Evolutionary conservation across 2,329 filamentous ascomycete genomes (phyloP).

Genomic region (Fusarium pininemorale): DNA sequence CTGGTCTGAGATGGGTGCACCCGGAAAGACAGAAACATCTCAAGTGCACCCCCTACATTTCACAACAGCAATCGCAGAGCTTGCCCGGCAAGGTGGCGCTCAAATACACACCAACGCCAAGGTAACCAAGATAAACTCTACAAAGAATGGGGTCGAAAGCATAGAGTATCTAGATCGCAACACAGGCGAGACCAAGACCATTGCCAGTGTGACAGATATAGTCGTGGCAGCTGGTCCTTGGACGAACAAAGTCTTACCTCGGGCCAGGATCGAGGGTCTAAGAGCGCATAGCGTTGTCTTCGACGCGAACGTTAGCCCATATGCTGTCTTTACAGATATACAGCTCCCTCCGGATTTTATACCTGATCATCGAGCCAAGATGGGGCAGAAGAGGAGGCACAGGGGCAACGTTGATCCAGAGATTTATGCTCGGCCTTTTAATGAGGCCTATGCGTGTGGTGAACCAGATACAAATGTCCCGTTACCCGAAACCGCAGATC

Average conservation of each 20-base stretch:
- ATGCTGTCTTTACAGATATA: constrained; percentile 89
- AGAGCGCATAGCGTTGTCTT: constrained; percentile 74
- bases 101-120: constrained; percentile 72
- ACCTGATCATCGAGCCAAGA: constrained; percentile 57
- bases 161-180: constrained; percentile 68
- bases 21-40: constrained; percentile 78
- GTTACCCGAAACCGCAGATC: constrained; percentile 78
- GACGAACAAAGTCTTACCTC: constrained; percentile 68
- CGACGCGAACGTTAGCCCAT: constrained; percentile 71
- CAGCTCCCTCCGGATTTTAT: constrained; percentile 73
- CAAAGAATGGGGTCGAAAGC: constrained; percentile 61
- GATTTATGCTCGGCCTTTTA: constrained; percentile 89
- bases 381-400: constrained; percentile 62
- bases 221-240: constrained; percentile 69
- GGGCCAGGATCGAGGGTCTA: constrained; percentile 65
- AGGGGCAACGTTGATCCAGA: constrained; percentile 81
- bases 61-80: constrained; percentile 81
- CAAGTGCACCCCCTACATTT: constrained; percentile 95
- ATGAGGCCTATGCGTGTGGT: constrained; percentile 94
- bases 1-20: constrained; percentile 83
- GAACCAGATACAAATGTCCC: constrained; percentile 82
- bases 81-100: constrained; percentile 76
- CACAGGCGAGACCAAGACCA: constrained; percentile 46
- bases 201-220: constrained; percentile 62
- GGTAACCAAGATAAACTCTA: constrained; percentile 73